Base-by-base conservation (phyloP, 176 grass and related monocot genomes). In the Carex pumila region DNA sequence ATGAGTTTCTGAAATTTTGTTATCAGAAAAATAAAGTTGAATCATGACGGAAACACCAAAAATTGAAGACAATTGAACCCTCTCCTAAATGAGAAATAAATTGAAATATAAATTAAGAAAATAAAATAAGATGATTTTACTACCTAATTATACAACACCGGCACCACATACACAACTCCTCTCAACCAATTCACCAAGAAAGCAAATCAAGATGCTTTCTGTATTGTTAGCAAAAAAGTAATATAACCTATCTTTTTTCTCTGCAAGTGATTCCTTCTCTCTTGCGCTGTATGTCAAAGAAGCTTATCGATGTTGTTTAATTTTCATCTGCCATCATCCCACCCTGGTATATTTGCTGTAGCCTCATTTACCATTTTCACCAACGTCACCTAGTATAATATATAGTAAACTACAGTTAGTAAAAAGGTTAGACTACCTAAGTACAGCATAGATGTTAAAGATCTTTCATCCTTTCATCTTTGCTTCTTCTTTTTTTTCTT, bases 291-390 rank as follows among this genome's bases (percentile, higher is more conserved):
- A 63, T 72, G 22, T 43, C 31, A 64, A 56, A 72, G n/a, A n/a
- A 88, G 81, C 59, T 83, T 55, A 87, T 22, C 43, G 18, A 64
- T 49, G 65, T 57, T 82, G 85, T 88, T 77, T 31, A 66, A 37
- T 52, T 65, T 21, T 81, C 85, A 97, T 86, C 88, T 94, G 47
- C 88, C 91, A 2, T 93, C 89, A 17, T 94, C 91, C 95, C 95
- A 98, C 1, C 91, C 89, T 39, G 91, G 88, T 85, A 98, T 94
- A 85, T 90, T 93, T 67, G 85, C 86, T 7, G 95, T 91, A 15
- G 95, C 95, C 74, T 94, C 89, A 71, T 98, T 98, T 31, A 98
- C 92, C 95, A 94, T 93, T 85, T 94, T 94, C 70, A 98, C 95
- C 82, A 98, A 90, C 49, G 92, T 98, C 79, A 67, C 91, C 95